Base-by-base conservation (phyloP, 1,284 basidiomycete species). In the Sporisorium graminicola region DNA sequence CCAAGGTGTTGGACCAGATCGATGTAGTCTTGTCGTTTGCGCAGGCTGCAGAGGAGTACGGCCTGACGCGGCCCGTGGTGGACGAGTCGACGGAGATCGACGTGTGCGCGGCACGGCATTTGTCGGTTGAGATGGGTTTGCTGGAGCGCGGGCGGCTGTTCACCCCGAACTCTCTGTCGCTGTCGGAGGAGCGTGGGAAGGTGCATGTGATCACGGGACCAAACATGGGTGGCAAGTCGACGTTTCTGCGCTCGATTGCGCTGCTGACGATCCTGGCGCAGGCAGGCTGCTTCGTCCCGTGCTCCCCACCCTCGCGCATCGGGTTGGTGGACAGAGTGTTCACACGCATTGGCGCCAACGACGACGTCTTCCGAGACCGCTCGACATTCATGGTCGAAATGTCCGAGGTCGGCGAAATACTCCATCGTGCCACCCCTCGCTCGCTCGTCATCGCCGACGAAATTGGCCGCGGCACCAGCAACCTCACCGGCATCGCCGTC, bases 221-320 rank as follows among this genome's bases (percentile, higher is more conserved):
- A 0, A 98, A 98, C 82, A 98, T 98, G 94, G 93, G 46, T 90
- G 94, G 80, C 54, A 98, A 99, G 86, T 95, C 93, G 1, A 98
- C 96, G 0, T 89, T 94, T 33, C 89, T 99, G 20, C 92, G 96
- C 16, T 95, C 98, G 85, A 93, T 91, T 0, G 97, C 96, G 5
- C 88, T 99, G 27, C 92, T 98, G 57, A 88, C 92, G 9, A 92
- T 99, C 66, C 89, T 99, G 2, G 96, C 95, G 0, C 96, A 99
- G 86, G 90, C 91, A 7, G 96, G 96, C 2, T 93, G 92, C 8
- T 99, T 93, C 85, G 94, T 99, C 0, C 97, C 97, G 1, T 95
- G 95, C 27, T 90, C 92, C 54, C 84, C 86, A 20, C 94, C 94
- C 20, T 94, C 94, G 1, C 87, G 87, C 31, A 87, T 99, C 46